A percentile compares a stretch with the other conserved stretches of the same genome.
phyloP scores from a whole-genome alignment of 2,329 filamentous ascomycete species.

The Setomelanomma holmii region DNA sequence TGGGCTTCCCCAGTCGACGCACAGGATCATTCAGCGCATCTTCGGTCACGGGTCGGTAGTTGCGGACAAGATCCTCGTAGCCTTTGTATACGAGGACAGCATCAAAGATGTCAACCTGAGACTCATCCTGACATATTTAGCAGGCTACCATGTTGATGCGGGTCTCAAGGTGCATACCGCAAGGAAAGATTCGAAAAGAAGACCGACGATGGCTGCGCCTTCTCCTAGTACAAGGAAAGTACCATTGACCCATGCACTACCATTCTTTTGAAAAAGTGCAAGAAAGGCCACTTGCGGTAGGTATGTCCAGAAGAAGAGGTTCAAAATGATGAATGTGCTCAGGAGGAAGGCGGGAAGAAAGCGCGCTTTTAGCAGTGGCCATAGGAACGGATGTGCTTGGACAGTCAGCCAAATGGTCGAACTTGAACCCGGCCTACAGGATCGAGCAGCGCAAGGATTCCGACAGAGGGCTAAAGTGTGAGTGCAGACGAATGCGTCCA shows the following conservation, averaged over 20 bases:
- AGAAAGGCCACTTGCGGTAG: conserved; percentile 89
- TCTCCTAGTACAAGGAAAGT: conserved; percentile 81
- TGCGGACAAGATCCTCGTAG: conserved; percentile 62
- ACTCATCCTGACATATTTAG: conserved; percentile 63
- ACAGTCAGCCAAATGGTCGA: too few relatives aligned
- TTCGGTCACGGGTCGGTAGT: conserved; percentile 64
- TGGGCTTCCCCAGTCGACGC: conserved; percentile 83
- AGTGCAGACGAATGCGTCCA: too few relatives aligned
- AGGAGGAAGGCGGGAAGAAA: conserved; percentile 83
- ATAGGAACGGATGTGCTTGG: conserved; percentile 74
- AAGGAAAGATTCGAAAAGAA: conserved; percentile 61
- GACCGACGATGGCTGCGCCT: conserved; percentile 66
- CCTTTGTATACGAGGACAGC: conserved; percentile 78
- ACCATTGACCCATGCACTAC: conserved; percentile 88
- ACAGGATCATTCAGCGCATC: conserved; percentile 73
- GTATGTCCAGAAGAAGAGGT: conserved; percentile 88
- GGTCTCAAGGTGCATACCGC: conserved; percentile 38
- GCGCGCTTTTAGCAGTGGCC: conserved; percentile 78
- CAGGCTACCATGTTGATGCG: not conserved
- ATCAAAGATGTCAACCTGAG: conserved; percentile 78
- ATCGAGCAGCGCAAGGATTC: too few relatives aligned
- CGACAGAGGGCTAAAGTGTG: too few relatives aligned
- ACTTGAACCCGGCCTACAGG: too few relatives aligned
- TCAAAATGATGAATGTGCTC: conserved; percentile 80
- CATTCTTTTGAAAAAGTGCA: conserved; percentile 80